phyloP scores from a whole-genome alignment of 2,329 filamentous ascomycete species.

The Claviceps pusilla region DNA sequence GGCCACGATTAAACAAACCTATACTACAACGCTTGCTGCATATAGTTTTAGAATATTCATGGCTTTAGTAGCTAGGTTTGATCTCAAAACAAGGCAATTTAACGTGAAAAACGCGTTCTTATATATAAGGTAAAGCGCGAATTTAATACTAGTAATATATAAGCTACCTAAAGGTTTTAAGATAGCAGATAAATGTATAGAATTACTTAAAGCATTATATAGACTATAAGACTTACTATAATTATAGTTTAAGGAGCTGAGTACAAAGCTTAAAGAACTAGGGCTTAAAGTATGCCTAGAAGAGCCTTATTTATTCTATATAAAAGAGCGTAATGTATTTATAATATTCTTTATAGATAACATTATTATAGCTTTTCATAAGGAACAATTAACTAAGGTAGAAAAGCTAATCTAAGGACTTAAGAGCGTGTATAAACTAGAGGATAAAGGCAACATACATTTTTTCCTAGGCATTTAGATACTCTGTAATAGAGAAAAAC shows the following conservation, averaged over 20 bases:
- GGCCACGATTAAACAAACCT: background rate
- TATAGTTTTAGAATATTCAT: background rate
- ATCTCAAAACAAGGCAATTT: background rate
- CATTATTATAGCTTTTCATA: background rate
- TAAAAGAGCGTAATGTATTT: background rate
- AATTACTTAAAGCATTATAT: background rate
- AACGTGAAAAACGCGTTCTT: background rate
- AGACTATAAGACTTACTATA: background rate
- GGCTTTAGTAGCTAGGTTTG: background rate
- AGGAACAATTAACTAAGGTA: background rate
- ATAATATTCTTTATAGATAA: background rate
- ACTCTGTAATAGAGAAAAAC: background rate
- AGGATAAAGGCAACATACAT: background rate
- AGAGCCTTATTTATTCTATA: background rate
- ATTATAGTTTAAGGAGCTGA: background rate
- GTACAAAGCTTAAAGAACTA: background rate
- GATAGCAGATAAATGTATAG: background rate
- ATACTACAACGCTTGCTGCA: background rate
- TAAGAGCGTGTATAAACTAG: background rate
- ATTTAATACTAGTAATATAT: background rate
- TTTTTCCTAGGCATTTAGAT: background rate
- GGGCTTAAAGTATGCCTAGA: background rate
- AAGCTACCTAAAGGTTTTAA: background rate
- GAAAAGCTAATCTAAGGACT: background rate
- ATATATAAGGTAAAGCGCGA: background rate